A percentile compares a stretch with the other conserved stretches of the same genome.
These are phyloP conservation scores for Triticum aestivum DNA, from an alignment of 176 grass and related monocot genomes.

Conservation along the genomic window DNA sequence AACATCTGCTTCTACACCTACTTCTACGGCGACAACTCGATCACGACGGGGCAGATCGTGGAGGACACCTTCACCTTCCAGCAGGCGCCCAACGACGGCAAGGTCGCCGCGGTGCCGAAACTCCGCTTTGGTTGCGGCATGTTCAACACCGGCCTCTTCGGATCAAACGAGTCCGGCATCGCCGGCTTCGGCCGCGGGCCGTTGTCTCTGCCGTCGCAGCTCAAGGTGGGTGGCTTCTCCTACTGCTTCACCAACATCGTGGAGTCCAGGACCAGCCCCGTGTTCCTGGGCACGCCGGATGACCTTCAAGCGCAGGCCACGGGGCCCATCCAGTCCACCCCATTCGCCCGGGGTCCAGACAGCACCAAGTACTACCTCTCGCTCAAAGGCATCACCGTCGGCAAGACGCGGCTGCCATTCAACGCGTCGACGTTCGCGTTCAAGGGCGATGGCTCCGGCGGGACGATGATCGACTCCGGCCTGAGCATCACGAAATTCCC, in stretches of 20 bases:
- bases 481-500: no score
- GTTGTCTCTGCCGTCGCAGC: slow-evolving; percentile 60
- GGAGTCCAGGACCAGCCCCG: slow-evolving; percentile 39
- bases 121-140: slow-evolving; percentile 52
- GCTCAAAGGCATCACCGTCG: no score
- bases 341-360: no score
- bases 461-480: no score
- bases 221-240: slow-evolving; percentile 52
- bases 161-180: slow-evolving; percentile 43
- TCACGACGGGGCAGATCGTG: slow-evolving; percentile 29
- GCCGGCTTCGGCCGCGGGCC: slow-evolving; percentile 64
- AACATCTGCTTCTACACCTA: slow-evolving; percentile 37
- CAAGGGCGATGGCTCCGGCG: no score
- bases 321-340: background rate
- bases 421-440: no score
- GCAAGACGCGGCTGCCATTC: no score
- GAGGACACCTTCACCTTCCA: slow-evolving; percentile 51
- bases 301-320: slow-evolving; percentile 3
- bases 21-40: slow-evolving; percentile 37
- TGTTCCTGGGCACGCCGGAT: slow-evolving; percentile 47
- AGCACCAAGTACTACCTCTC: no score
- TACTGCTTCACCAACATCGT: slow-evolving; percentile 57
- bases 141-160: slow-evolving; percentile 17
- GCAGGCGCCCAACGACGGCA: background rate
- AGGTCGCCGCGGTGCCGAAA: background rate